phyloP scores from a whole-genome alignment of 768 basidiomycete species.

The Kwoniella heveanensis region DNA sequence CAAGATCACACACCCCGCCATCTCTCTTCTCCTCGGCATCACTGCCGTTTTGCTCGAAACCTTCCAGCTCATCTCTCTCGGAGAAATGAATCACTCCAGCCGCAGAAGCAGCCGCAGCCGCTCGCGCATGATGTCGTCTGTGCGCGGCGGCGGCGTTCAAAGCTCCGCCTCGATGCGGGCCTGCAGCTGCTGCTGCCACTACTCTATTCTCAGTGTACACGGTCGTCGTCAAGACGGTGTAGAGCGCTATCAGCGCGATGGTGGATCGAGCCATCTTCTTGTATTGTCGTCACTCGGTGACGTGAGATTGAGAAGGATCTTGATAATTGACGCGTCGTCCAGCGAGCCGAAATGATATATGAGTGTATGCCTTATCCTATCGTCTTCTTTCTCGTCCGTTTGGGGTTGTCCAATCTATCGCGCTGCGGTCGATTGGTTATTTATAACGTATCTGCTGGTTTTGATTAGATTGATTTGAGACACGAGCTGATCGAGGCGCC shows the following conservation, averaged over 20 bases:
- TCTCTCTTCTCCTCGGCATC: conserved; percentile 6
- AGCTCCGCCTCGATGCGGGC: conserved; percentile 13
- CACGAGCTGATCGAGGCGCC: too few relatives aligned
- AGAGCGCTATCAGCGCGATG: neutral
- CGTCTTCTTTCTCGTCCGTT: neutral
- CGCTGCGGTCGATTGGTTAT: neutral
- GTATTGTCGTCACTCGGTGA: neutral
- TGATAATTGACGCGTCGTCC: neutral
- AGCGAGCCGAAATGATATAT: neutral
- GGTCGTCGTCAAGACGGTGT: conserved; percentile 1
- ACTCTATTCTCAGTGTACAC: neutral
- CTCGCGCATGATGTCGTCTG: conserved; percentile 24
- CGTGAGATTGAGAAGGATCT: too few relatives aligned
- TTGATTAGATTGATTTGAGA: too few relatives aligned
- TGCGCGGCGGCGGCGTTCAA: neutral
- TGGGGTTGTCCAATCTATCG: too few relatives aligned
- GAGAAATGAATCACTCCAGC: neutral
- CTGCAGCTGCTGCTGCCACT: conserved; percentile 15
- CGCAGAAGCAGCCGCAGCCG: conserved; percentile 4
- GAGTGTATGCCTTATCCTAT: neutral
- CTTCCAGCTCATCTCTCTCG: neutral
- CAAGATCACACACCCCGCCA: conserved; percentile 14
- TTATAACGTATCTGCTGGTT: neutral
- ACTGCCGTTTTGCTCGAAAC: neutral
- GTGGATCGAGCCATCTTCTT: neutral